A percentile compares a stretch with the other conserved stretches of the same genome.
These are phyloP conservation scores for Fusarium pininemorale DNA, from an alignment of 2,329 filamentous ascomycete genomes.

Conservation along the genomic window DNA sequence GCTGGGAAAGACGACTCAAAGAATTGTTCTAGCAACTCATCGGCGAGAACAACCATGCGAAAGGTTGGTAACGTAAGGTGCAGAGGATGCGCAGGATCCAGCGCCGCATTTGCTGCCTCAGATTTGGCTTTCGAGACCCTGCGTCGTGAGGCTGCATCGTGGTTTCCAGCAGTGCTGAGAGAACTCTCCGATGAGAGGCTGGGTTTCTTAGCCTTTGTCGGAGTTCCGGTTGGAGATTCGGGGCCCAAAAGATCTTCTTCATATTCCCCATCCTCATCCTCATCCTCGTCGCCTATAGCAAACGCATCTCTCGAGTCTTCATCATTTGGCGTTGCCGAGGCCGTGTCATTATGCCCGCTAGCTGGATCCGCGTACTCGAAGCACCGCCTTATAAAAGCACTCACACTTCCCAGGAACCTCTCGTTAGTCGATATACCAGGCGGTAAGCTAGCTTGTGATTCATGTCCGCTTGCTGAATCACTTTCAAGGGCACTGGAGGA, in stretches of 20 bases:
- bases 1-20: constrained; percentile 96
- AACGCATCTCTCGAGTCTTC: constrained; percentile 63
- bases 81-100: constrained; percentile 91
- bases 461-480: constrained; percentile 41
- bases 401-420: constrained; percentile 90
- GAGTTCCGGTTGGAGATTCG: constrained; percentile 56
- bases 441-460: constrained; percentile 52
- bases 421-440: constrained; percentile 77
- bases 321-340: constrained; percentile 27
- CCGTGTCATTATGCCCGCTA: constrained; percentile 60
- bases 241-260: constrained; percentile 70
- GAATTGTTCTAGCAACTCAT: constrained; percentile 95
- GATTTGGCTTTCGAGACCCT: constrained; percentile 71
- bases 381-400: constrained; percentile 93
- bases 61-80: constrained; percentile 98
- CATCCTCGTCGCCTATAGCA: constrained; percentile 80
- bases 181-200: constrained; percentile 52
- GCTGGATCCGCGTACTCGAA: constrained; percentile 98
- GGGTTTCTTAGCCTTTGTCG: constrained; percentile 54
- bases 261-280: constrained; percentile 79
- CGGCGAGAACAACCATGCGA: constrained; percentile 96
- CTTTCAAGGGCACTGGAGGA: constrained; percentile 64
- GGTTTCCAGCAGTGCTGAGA: constrained; percentile 14
- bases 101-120: constrained; percentile 84
- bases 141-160: constrained; percentile 40